Conservation (phyloP, 2,329 filamentous ascomycete genomes). For the Furcasterigmium furcatum region DNA sequence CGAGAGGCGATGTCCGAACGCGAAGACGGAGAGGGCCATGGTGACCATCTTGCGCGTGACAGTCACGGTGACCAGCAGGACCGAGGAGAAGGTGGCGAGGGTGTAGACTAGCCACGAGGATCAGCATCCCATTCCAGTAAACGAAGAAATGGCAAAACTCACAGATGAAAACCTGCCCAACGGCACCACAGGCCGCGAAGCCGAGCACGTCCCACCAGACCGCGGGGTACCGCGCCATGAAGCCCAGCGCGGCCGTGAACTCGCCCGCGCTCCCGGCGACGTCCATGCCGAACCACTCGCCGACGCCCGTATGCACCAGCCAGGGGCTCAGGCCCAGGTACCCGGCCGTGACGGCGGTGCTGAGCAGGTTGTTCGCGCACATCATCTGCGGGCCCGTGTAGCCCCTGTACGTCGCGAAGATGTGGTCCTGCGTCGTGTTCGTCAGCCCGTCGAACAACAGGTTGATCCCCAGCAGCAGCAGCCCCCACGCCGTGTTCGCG, state of each 20-base stretch:
- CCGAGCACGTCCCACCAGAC: slow-evolving; percentile 86
- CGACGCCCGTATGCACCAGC: slow-evolving; percentile 64
- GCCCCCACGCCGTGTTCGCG: slow-evolving; percentile 70
- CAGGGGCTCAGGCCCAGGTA: slow-evolving; percentile 81
- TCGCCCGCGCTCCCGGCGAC: slow-evolving; percentile 68
- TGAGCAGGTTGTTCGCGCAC: slow-evolving; percentile 93
- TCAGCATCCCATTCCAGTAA: too few relatives aligned
- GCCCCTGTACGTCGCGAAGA: slow-evolving; percentile 75
- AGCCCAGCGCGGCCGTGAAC: slow-evolving; percentile 72
- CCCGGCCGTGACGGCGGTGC: slow-evolving; percentile 68
- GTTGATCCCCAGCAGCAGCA: slow-evolving; percentile 83
- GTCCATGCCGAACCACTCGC: slow-evolving; percentile 66
- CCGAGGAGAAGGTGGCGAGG: slow-evolving; percentile 83
- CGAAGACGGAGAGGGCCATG: slow-evolving; percentile 93
- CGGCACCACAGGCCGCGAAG: slow-evolving; percentile 84
- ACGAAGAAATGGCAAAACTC: slow-evolving; percentile 22
- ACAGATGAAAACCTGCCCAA: slow-evolving; percentile 97
- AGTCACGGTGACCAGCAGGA: slow-evolving; percentile 92
- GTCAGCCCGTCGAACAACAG: slow-evolving; percentile 93
- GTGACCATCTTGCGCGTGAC: slow-evolving; percentile 99
- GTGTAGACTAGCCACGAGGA: slow-evolving; percentile 88
- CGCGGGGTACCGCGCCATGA: slow-evolving; percentile 74
- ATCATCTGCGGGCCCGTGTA: slow-evolving; percentile 98
- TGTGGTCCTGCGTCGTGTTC: slow-evolving; percentile 94
- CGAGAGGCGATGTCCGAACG: slow-evolving; percentile 85